Evolutionary conservation across 257 asterid species (phyloP).

Genomic region (Schizonepeta tenuifolia): DNA sequence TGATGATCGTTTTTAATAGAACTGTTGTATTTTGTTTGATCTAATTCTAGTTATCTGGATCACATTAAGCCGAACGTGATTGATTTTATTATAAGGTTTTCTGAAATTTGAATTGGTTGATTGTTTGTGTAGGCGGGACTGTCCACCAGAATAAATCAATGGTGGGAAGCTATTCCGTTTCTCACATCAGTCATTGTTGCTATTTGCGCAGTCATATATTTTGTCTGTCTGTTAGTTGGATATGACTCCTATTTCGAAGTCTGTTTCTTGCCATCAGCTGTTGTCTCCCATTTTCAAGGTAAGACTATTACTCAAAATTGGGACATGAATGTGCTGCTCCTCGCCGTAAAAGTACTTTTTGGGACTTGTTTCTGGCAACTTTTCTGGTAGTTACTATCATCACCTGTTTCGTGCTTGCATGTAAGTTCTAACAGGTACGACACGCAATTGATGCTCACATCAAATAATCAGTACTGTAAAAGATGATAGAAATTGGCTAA

Average conservation of each 20-base stretch:
- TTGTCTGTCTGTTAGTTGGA: constrained; percentile 86
- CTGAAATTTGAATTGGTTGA: constrained; percentile 28
- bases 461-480: not conserved
- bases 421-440: not conserved
- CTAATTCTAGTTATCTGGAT: constrained; percentile 7
- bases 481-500: not conserved
- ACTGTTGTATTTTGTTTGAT: not conserved
- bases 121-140: constrained; percentile 70
- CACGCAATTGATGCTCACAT: not conserved
- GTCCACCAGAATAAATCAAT: constrained; percentile 77
- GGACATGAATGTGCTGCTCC: constrained; percentile 21
- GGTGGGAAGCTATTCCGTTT: constrained; percentile 98
- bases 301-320: constrained; percentile 12
- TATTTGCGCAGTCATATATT: constrained; percentile 78
- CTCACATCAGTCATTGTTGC: constrained; percentile 71
- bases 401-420: not conserved
- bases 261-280: constrained; percentile 88
- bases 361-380: not conserved
- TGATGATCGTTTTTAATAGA: not conserved
- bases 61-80: not conserved
- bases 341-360: not conserved
- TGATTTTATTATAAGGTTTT: not conserved
- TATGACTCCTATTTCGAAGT: constrained; percentile 90
- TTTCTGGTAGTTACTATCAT: not conserved
- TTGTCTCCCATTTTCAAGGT: constrained; percentile 90